These are phyloP conservation scores for Golubevia pallescens DNA, from an alignment of 1,284 basidiomycete genomes.

Conservation along the genomic window DNA sequence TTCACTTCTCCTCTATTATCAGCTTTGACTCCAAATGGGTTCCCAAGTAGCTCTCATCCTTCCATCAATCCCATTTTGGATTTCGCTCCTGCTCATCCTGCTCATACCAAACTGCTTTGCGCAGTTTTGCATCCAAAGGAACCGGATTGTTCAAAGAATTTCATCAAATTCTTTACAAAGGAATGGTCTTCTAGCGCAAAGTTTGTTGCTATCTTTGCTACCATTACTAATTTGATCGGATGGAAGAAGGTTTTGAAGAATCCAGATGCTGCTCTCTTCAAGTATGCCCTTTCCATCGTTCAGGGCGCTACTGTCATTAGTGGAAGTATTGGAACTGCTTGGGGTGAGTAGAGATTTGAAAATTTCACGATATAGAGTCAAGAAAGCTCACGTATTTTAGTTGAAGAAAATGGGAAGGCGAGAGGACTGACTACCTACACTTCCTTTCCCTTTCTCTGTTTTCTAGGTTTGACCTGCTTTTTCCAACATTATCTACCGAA, in stretches of 20 bases:
- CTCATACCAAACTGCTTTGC: slow-evolving; percentile 37
- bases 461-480: slow-evolving; percentile 28
- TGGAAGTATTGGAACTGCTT: slow-evolving; percentile 42
- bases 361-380: no score
- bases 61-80: slow-evolving; percentile 48
- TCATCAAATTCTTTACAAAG: slow-evolving; percentile 24
- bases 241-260: slow-evolving; percentile 31
- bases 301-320: slow-evolving; percentile 54
- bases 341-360: slow-evolving; percentile 19
- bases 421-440: no score
- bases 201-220: slow-evolving; percentile 37
- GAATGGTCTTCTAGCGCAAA: slow-evolving; percentile 44
- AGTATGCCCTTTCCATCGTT: slow-evolving; percentile 26
- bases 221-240: slow-evolving; percentile 18
- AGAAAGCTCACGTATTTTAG: no score
- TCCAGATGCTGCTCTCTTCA: slow-evolving; percentile 46
- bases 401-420: background rate
- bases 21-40: slow-evolving; percentile 30
- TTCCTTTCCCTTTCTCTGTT: no score
- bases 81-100: slow-evolving; percentile 47
- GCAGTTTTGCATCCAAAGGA: slow-evolving; percentile 46
- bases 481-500: slow-evolving; percentile 48
- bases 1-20: slow-evolving; percentile 51
- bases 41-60: slow-evolving; percentile 28
- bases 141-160: slow-evolving; percentile 34